phyloP scores from a whole-genome alignment of 805 yeast genomes.

The Ascoidea asiatica region DNA sequence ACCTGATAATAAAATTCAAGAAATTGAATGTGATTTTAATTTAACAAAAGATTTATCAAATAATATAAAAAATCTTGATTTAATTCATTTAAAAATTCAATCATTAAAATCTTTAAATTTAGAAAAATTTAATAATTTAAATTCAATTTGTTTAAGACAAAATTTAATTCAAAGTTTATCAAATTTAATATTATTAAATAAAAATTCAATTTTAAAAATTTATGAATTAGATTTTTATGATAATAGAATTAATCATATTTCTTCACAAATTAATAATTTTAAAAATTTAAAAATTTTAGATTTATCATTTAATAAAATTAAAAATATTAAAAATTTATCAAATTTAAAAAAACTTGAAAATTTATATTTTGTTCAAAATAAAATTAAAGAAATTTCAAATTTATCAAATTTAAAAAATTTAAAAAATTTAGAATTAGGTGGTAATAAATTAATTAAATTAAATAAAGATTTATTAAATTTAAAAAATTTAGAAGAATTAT shows the following conservation, averaged over 20 bases:
- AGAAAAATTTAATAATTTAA: slow-evolving; percentile 41
- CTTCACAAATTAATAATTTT: slow-evolving; percentile 52
- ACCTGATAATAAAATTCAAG: slow-evolving; percentile 28
- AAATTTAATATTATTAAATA: slow-evolving; percentile 45
- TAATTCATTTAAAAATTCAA: slow-evolving; percentile 56
- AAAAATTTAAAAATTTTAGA: slow-evolving; percentile 49
- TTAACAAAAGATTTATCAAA: slow-evolving; percentile 40
- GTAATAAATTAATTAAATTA: slow-evolving; percentile 55
- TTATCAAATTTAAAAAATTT: slow-evolving; percentile 42
- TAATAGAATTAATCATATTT: slow-evolving; percentile 78
- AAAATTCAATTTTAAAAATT: slow-evolving; percentile 40
- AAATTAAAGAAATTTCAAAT: slow-evolving; percentile 58
- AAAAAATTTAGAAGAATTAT: slow-evolving; percentile 52
- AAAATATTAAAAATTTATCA: slow-evolving; percentile 69
- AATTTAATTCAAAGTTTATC: slow-evolving; percentile 66
- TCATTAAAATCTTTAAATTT: slow-evolving; percentile 51
- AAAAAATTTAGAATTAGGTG: slow-evolving; percentile 77
- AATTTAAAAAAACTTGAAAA: slow-evolving; percentile 47
- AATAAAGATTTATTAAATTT: slow-evolving; percentile 42
- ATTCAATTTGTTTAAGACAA: slow-evolving; percentile 63
- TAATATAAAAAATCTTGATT: slow-evolving; percentile 48
- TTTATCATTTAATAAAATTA: slow-evolving; percentile 73
- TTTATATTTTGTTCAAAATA: slow-evolving; percentile 81
- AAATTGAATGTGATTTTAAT: slow-evolving; percentile 57
- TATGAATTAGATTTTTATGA: slow-evolving; percentile 89